Conservation (phyloP, 805 yeast species). For the Wickerhamiella nectarea region DNA sequence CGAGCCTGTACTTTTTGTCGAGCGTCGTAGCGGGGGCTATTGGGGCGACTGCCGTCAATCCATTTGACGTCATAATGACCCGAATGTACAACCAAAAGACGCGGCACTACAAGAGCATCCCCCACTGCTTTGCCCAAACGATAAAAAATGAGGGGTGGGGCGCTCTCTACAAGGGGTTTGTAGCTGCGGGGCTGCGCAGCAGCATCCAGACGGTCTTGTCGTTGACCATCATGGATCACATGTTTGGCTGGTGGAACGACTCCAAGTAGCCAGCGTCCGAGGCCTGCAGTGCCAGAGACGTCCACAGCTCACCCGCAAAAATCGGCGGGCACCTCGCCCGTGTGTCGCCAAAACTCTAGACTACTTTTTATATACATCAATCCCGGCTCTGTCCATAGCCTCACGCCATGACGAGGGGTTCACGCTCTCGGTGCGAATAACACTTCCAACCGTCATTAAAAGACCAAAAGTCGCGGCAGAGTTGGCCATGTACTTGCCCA, state of each 20-base stretch:
- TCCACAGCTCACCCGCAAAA: too few relatives aligned
- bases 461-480: slow-evolving; percentile 94
- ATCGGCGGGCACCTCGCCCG: too few relatives aligned
- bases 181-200: slow-evolving; percentile 80
- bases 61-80: slow-evolving; percentile 91
- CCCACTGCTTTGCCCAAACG: slow-evolving; percentile 81
- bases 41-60: slow-evolving; percentile 91
- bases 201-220: slow-evolving; percentile 87
- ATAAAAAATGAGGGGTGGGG: slow-evolving; percentile 63
- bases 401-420: slow-evolving; percentile 5
- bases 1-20: slow-evolving; percentile 56
- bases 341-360: slow-evolving; percentile 26
- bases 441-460: slow-evolving; percentile 92
- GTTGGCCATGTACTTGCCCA: slow-evolving; percentile 93
- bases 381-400: slow-evolving; percentile 1
- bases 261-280: too few relatives aligned
- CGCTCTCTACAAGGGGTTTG: slow-evolving; percentile 89
- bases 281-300: too few relatives aligned
- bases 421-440: slow-evolving; percentile 26
- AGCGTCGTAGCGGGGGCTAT: slow-evolving; percentile 77
- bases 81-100: slow-evolving; percentile 93
- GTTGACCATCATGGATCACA: slow-evolving; percentile 89
- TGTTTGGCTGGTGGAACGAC: too few relatives aligned
- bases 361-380: neutral
- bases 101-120: slow-evolving; percentile 66